Percentiles rank a stretch among this genome's conserved stretches.
Evolutionary conservation across 805 yeast species (phyloP).

Genomic region (Metschnikowia dekortorum): DNA sequence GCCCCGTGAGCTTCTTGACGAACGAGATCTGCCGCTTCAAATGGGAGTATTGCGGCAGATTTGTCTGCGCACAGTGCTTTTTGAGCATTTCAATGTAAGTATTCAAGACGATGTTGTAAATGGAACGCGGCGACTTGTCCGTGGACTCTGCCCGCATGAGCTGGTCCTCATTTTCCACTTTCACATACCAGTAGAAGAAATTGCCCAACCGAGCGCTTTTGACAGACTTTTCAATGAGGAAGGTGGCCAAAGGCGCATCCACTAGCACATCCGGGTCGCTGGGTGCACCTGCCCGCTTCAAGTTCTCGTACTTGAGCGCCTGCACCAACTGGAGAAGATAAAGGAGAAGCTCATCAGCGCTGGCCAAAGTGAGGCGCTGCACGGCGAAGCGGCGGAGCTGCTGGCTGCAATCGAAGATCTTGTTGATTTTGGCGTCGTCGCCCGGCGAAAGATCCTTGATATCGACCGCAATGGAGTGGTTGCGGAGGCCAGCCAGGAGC

Average conservation of each 20-base stretch:
- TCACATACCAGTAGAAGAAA: constrained; percentile 86
- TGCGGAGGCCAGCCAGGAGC: constrained; percentile 17
- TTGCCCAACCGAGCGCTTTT: constrained; percentile 67
- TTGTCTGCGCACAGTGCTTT: constrained; percentile 23
- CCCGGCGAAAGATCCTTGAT: constrained; percentile 13
- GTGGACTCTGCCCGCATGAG: constrained; percentile 12
- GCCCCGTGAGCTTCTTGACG: constrained; percentile 56
- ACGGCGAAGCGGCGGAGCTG: constrained; percentile 86
- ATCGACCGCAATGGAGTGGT: constrained; percentile 8
- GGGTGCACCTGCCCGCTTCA: constrained; percentile 14
- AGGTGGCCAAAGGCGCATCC: constrained; percentile 65
- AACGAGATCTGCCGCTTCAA: constrained; percentile 64
- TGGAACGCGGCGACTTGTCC: constrained; percentile 11
- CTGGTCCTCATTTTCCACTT: constrained; percentile 78
- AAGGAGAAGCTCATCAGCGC: constrained; percentile 73
- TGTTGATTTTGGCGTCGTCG: constrained; percentile 29
- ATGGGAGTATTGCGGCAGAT: constrained; percentile 32
- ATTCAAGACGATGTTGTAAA: constrained; percentile 34
- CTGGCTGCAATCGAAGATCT: constrained; percentile 38
- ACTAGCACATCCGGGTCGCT: constrained; percentile 13
- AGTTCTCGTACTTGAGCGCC: constrained; percentile 74
- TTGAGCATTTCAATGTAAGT: constrained; percentile 38
- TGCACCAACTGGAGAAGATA: constrained; percentile 88
- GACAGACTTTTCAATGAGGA: constrained; percentile 68
- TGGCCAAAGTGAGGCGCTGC: constrained; percentile 70